Conservation (phyloP, 805 yeast species). For the Maudiozyma barnettii region DNA sequence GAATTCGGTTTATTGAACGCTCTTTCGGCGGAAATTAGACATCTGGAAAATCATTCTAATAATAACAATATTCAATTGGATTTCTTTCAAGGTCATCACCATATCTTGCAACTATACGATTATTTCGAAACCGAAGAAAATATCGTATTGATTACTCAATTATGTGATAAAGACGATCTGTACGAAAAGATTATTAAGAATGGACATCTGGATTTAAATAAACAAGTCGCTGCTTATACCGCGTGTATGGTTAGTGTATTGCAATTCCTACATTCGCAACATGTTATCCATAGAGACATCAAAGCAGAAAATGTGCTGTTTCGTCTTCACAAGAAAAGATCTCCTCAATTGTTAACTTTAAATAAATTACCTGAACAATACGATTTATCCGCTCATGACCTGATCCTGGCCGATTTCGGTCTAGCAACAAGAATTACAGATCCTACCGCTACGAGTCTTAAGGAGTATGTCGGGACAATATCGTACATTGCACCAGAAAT, state of each 20-base stretch:
- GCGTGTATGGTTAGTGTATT: constrained; percentile 45
- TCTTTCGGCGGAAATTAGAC: constrained; percentile 18
- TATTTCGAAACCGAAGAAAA: constrained; percentile 58
- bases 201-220: constrained; percentile 36
- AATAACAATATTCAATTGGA: neutral
- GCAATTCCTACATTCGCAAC: constrained; percentile 46
- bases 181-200: constrained; percentile 47
- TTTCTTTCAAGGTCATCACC: constrained; percentile 31
- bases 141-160: constrained; percentile 51
- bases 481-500: constrained; percentile 74
- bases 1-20: constrained; percentile 45
- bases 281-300: constrained; percentile 60
- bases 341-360: neutral
- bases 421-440: constrained; percentile 42
- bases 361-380: constrained; percentile 21
- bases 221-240: constrained; percentile 42
- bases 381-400: constrained; percentile 26
- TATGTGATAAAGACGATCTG: constrained; percentile 61
- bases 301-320: constrained; percentile 66
- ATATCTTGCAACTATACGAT: constrained; percentile 54
- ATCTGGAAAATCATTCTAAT: constrained; percentile 24
- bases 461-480: constrained; percentile 55
- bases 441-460: constrained; percentile 23
- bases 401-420: constrained; percentile 42
- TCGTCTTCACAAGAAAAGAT: constrained; percentile 15